Evolutionary conservation across 345 rosid species (phyloP), one percentile per base, ranked within the genome.

Genomic region (Linum usitatissimum): DNA sequence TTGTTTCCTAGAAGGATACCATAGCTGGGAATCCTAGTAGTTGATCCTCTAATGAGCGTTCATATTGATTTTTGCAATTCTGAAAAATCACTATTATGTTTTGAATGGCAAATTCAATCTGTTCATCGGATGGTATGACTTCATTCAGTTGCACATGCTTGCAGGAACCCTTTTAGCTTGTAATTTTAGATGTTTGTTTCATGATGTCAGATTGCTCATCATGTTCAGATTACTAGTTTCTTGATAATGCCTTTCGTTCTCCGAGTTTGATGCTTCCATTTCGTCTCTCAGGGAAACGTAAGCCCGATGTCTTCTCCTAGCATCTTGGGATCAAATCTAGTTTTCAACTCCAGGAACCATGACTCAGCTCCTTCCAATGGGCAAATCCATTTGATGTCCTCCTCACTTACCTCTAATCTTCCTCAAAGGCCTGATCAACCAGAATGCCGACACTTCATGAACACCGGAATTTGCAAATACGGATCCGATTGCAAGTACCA

Each of bases 401-500:
- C 48, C 8, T 40, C 79, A 62, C 28, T 61, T 17, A 63, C 42
- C 70, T 45, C 67, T 60, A 72, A 64, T 80, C 69, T 81, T n/a
- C 78, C 91, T 3, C 84, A 84, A 73, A 82, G 81, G 73, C 82
- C 87, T 63, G 86, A 82, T 68, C 91, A 76, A 66, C 86, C 85
- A 63, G 92, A 88, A 62, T 88, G 96, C 70, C 76, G 90, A 45
- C 78, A 75, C 73, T 88, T 71, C 70, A 82, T 85, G 92, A 88
- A 73, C 76, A 82, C 73, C 6, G 92, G 96, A 48, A 75, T 83
- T 6, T 85, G 92, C 82, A 88, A 84, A 74, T 86, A 84, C 53
- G 96, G 96, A 71, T 73, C 82, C 68, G 88, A 82, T 55, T 85
- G 96, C 90, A 85, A 84, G 82, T 88, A 79, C 78, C 84, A 78